These are phyloP conservation scores for Esteya vermicola DNA, from an alignment of 2,329 filamentous ascomycete species.

Conservation along the genomic window DNA sequence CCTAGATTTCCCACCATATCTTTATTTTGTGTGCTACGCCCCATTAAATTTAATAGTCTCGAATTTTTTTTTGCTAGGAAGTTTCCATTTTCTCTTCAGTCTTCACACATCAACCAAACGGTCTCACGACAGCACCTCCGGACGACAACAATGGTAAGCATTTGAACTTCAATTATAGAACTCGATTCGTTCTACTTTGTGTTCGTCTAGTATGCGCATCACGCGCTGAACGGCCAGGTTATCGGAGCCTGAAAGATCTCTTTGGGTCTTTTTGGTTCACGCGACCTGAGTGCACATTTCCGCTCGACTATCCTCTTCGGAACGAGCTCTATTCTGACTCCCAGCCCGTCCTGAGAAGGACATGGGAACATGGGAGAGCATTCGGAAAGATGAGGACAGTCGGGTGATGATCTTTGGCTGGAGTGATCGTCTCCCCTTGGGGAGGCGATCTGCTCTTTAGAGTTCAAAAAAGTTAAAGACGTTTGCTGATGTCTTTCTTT, in stretches of 20 bases:
- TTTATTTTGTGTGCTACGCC: constrained; percentile 4
- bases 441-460: too few species aligned
- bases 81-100: constrained; percentile 13
- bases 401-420: constrained; percentile 45
- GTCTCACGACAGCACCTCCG: constrained; percentile 26
- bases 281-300: constrained; percentile 8
- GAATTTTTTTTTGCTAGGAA: constrained; percentile 3
- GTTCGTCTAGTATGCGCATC: constrained; percentile 11
- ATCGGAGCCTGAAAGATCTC: constrained; percentile 3
- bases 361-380: too few species aligned
- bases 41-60: constrained; percentile 2
- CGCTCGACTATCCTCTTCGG: constrained; percentile 10
- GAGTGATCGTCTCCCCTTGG: too few species aligned
- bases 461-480: constrained; percentile 72
- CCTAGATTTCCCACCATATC: constrained; percentile 9
- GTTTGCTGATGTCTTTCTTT: constrained; percentile 96
- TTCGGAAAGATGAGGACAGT: background rate
- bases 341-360: too few species aligned
- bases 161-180: constrained; percentile 23
- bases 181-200: constrained; percentile 46
- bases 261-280: too few species aligned
- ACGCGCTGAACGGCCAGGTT: constrained; percentile 10
- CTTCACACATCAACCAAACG: constrained; percentile 25
- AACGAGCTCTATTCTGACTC: too few species aligned
- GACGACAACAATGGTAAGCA: constrained; percentile 48